phyloP scores from a whole-genome alignment of 768 basidiomycete species.

The Mycena polygramma region DNA sequence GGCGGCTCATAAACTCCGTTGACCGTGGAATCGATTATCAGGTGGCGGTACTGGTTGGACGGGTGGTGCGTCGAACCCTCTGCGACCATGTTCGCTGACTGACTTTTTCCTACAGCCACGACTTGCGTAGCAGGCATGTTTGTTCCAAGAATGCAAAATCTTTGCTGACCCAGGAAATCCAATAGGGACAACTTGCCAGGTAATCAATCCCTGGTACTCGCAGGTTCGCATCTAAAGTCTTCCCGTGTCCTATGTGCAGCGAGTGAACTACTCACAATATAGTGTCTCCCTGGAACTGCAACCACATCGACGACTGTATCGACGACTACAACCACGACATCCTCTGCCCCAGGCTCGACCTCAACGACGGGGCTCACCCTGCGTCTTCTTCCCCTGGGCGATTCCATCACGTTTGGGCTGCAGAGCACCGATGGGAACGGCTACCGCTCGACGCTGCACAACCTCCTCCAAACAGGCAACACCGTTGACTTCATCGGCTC shows the following conservation, averaged over 20 bases:
- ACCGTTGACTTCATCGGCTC: constrained; percentile 26
- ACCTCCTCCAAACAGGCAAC: not conserved
- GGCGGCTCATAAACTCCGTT: no score
- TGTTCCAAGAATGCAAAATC: not conserved
- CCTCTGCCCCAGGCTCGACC: not conserved
- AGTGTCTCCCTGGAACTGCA: constrained; percentile 4
- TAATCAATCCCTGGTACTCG: not conserved
- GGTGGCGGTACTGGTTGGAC: constrained; percentile 9
- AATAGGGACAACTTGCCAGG: no score
- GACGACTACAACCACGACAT: not conserved
- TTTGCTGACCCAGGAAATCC: no score
- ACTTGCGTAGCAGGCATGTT: constrained; percentile 3
- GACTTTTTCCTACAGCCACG: not conserved
- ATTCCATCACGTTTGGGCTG: constrained; percentile 26
- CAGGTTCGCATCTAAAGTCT: not conserved
- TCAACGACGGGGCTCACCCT: constrained; percentile 10
- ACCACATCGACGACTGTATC: not conserved
- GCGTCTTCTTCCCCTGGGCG: constrained; percentile 18
- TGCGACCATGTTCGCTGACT: not conserved
- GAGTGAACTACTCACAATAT: not conserved
- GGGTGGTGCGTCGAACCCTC: not conserved
- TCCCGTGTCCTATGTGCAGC: not conserved
- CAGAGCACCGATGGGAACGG: constrained; percentile 20
- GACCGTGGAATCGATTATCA: no score
- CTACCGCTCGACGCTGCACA: constrained; percentile 1